A percentile compares a stretch with the other conserved stretches of the same genome.
Conservation (phyloP, 495 filamentous ascomycete species). For the Lentithecium fluviatile region DNA sequence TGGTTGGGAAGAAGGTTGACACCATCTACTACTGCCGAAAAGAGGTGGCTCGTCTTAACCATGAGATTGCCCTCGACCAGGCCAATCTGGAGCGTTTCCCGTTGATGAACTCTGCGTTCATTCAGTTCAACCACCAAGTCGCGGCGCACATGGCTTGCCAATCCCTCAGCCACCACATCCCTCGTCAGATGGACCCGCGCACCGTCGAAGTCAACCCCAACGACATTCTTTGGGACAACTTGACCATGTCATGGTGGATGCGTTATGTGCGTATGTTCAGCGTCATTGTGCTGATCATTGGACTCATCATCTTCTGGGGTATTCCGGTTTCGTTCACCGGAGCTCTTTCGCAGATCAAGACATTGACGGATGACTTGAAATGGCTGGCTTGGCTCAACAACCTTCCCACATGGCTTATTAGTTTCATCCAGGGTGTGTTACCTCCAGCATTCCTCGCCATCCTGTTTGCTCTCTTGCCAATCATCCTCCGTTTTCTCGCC, state of each 20-base stretch:
- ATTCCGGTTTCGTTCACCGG: slow-evolving; percentile 89
- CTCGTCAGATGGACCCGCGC: slow-evolving; percentile 91
- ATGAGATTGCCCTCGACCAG: slow-evolving; percentile 93
- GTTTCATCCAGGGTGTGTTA: slow-evolving; percentile 80
- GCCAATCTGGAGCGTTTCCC: slow-evolving; percentile 82
- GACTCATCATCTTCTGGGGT: slow-evolving; percentile 85
- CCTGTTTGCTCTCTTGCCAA: slow-evolving; percentile 75
- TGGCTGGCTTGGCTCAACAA: slow-evolving; percentile 71
- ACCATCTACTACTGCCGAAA: slow-evolving; percentile 88
- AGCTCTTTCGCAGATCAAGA: slow-evolving; percentile 70
- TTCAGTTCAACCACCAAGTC: slow-evolving; percentile 98
- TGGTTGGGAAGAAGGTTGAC: slow-evolving; percentile 88
- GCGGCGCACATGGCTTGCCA: slow-evolving; percentile 98
- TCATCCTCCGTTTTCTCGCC: slow-evolving; percentile 73
- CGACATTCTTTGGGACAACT: slow-evolving; percentile 97
- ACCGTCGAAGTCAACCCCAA: slow-evolving; percentile 89
- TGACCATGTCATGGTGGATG: slow-evolving; percentile 96
- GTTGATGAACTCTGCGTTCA: slow-evolving; percentile 95
- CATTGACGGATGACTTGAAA: slow-evolving; percentile 59
- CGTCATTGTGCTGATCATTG: slow-evolving; percentile 62
- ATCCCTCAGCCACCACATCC: slow-evolving; percentile 83
- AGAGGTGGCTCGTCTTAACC: slow-evolving; percentile 82
- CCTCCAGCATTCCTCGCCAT: slow-evolving; percentile 76
- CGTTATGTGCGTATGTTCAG: slow-evolving; percentile 71
- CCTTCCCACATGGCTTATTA: slow-evolving; percentile 62